Evolutionary conservation across 352 stramenopile species (phyloP), one percentile per base, ranked within the genome.

Genomic region (Phytophthora sojae): DNA sequence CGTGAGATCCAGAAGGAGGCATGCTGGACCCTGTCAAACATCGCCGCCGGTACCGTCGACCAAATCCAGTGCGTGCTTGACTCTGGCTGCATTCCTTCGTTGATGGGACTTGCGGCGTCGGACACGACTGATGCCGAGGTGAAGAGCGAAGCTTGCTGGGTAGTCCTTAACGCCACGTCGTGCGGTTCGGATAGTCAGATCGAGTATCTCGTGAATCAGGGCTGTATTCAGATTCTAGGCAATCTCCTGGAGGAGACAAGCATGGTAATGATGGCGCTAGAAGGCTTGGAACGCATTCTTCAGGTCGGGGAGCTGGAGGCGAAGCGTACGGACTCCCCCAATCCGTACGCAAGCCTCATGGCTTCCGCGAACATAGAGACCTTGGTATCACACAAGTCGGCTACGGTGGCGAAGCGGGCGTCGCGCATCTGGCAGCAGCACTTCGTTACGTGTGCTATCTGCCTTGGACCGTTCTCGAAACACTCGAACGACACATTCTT

Each of bases 211-310:
- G 88, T 94, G 47, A 94, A 95, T 79, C 83, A 94, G 77, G 90
- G 88, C 15, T 96, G 89, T 59, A 95, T 95, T 75, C 85, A 92
- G 73, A 94, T 96, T 66, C 73, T 96, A 80, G 86, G 89, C 50
- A 96, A 98, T 47, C 75, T 99, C 26, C 82, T 99, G 57, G 89
- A 97, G 30, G 97, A 99, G 78, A 96, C 94, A 25, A 98, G 86
- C 72, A 99, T 99, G 97, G 97, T 99, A 52, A 99, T 99, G 95
- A 99, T 99, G 97, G 97, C 97, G 39, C 77, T 99, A 51, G 97
- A 99, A 84, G 97, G 97, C 26, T 85, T 99, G 47, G 97, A 99
- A 73, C 81, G 97, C 62, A 98, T 99, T 61, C 78, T 99, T 63
- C 96, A 99, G 79, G 97, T 99, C 0, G 92, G 98, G 61, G 96